phyloP scores from a whole-genome alignment of 306 rosid genomes.

The Neltuma alba region DNA sequence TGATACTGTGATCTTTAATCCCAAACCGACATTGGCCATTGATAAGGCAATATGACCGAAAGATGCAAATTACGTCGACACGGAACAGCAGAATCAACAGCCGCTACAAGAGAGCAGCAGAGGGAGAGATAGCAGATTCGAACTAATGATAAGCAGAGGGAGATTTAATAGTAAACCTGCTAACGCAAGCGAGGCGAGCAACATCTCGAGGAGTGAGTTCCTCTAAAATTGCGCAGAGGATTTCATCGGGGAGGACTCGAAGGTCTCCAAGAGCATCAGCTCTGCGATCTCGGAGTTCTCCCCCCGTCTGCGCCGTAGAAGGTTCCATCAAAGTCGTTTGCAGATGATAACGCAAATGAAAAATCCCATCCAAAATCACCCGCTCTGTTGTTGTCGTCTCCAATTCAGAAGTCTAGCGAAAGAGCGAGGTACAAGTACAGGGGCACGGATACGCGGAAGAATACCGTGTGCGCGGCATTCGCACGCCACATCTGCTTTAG shows the following conservation, averaged over 20 bases:
- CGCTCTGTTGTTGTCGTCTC: not conserved
- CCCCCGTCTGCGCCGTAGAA: constrained; percentile 21
- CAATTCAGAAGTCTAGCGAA: not conserved
- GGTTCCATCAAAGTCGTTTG: constrained; percentile 45
- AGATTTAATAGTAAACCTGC: constrained; percentile 58
- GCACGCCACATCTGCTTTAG: constrained; percentile 20
- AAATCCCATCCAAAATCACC: constrained; percentile 4
- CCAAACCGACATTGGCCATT: not conserved
- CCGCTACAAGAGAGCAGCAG: not conserved
- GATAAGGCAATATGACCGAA: constrained; percentile 12
- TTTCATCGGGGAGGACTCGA: constrained; percentile 79
- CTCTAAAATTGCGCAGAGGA: constrained; percentile 70
- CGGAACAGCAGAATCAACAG: not conserved
- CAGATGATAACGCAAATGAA: not conserved
- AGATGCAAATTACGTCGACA: not conserved
- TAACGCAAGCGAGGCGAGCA: constrained; percentile 84
- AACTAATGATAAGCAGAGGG: not conserved
- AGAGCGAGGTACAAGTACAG: not conserved
- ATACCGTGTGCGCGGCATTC: constrained; percentile 29
- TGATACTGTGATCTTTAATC: not conserved
- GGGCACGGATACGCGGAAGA: not conserved
- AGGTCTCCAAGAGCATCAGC: constrained; percentile 78
- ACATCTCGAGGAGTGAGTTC: constrained; percentile 69
- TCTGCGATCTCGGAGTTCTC: constrained; percentile 65
- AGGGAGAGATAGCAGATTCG: not conserved